These are phyloP conservation scores for Exidia glandulosa DNA, from an alignment of 768 basidiomycete species.

Conservation along the genomic window DNA sequence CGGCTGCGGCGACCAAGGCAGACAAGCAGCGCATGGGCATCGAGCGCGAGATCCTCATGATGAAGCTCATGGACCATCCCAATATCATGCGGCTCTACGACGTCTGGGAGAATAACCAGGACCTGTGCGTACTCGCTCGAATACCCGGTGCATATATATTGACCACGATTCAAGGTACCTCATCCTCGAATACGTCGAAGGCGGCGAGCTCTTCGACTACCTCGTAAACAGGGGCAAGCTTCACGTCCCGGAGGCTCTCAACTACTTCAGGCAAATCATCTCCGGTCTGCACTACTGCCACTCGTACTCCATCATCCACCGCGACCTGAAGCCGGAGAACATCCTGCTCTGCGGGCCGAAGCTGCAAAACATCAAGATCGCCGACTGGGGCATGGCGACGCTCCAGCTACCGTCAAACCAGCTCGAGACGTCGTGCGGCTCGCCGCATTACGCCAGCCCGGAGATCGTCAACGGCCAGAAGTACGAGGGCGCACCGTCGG, in stretches of 20 bases:
- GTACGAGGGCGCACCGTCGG: slow-evolving; percentile 80
- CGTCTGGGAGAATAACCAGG: slow-evolving; percentile 88
- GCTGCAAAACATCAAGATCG: slow-evolving; percentile 75
- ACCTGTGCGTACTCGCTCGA: slow-evolving; percentile 42
- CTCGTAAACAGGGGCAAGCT: slow-evolving; percentile 71
- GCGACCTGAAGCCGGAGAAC: slow-evolving; percentile 93
- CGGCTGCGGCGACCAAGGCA: slow-evolving; percentile 57
- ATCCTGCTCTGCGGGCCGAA: slow-evolving; percentile 54
- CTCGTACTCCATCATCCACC: slow-evolving; percentile 87
- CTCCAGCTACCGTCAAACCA: slow-evolving; percentile 60
- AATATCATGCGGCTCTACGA: slow-evolving; percentile 92
- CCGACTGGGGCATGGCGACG: slow-evolving; percentile 96
- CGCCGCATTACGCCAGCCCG: slow-evolving; percentile 90
- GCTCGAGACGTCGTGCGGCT: slow-evolving; percentile 81
- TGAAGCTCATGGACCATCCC: slow-evolving; percentile 95
- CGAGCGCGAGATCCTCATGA: slow-evolving; percentile 90
- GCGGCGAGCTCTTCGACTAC: slow-evolving; percentile 91
- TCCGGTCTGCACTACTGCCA: slow-evolving; percentile 87
- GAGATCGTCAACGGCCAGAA: slow-evolving; percentile 76
- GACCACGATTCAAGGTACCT: slow-evolving; percentile 32
- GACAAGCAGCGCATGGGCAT: slow-evolving; percentile 72
- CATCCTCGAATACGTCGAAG: slow-evolving; percentile 89
- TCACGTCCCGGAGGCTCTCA: slow-evolving; percentile 57
- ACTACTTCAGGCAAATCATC: slow-evolving; percentile 91
- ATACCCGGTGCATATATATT: not conserved